phyloP scores from a whole-genome alignment of 768 basidiomycete species.

The Daedalea quercina region DNA sequence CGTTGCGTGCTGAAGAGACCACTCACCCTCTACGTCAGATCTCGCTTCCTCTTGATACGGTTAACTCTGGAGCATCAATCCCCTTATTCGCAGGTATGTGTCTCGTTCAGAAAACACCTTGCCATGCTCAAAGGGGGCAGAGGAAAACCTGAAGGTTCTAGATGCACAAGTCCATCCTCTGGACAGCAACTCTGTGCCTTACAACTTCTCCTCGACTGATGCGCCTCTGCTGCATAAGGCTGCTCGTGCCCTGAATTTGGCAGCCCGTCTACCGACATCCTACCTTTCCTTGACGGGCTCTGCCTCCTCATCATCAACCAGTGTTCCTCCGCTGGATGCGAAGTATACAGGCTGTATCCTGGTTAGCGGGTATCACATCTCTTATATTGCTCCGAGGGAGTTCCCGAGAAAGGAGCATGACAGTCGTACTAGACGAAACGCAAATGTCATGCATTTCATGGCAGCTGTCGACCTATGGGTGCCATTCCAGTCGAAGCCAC shows the following conservation, averaged over 20 bases:
- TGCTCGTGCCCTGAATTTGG: slow-evolving; percentile 61
- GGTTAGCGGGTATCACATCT: slow-evolving; percentile 70
- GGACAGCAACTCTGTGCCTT: slow-evolving; percentile 63
- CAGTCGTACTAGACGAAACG: slow-evolving; percentile 9
- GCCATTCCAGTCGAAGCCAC: slow-evolving; percentile 61
- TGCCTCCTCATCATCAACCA: slow-evolving; percentile 29
- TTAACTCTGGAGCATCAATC: slow-evolving; percentile 61
- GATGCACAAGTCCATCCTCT: slow-evolving; percentile 72
- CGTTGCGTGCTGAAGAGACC: no score
- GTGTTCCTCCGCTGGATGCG: slow-evolving; percentile 45
- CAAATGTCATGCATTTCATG: slow-evolving; percentile 63
- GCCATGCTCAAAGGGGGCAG: slow-evolving; percentile 26
- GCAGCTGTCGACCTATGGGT: slow-evolving; percentile 74
- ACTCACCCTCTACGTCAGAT: slow-evolving; percentile 46
- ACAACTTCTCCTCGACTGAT: slow-evolving; percentile 60
- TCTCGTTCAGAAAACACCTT: neutral
- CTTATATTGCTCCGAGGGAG: slow-evolving; percentile 67
- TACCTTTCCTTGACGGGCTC: slow-evolving; percentile 51
- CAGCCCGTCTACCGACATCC: slow-evolving; percentile 49
- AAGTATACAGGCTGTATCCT: slow-evolving; percentile 71
- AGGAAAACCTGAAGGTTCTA: slow-evolving; percentile 75
- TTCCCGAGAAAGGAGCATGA: slow-evolving; percentile 30
- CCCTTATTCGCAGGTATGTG: slow-evolving; percentile 66
- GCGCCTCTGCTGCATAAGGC: slow-evolving; percentile 64
- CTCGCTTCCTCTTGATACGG: slow-evolving; percentile 57